Base-by-base conservation (phyloP, 805 yeast genomes). In the Starmera quercuum region DNA sequence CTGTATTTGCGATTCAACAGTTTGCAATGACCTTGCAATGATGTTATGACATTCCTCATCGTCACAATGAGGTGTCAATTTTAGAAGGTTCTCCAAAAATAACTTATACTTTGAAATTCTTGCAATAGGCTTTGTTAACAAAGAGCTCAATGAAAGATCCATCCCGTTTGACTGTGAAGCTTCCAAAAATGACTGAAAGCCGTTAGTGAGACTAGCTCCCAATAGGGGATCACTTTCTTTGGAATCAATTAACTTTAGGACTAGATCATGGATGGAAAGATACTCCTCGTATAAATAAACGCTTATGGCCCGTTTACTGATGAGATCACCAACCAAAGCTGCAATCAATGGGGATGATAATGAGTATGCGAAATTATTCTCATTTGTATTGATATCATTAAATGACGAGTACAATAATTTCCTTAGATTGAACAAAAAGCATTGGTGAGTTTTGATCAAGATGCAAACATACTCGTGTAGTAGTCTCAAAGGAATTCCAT, bases 121-220 rank as follows among this genome's bases (percentile, higher is more conserved):
- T 26, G 67, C 52, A 9, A 73, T 58, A 4, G 83, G 82, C 50
- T 64, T 66, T 43, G 73, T 77, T 20, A 72, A 51, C 40, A 76
- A 58, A 0, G 81, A 74, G 7, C 51, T 45, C 32, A 77, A 72
- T 5, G 81, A 67, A 19, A 74, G 56, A 47, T 77, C 83, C 45
- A 63, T 35, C 4, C 39, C 56, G 2, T 42, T 44, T 3, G 42
- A 43, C 39, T 71, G 72, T 2, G 68, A 56, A 1, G 66, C 58
- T 40, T 68, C 72, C 7, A 66, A 45, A 34, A 59, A 64, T 8
- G 35, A 46, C 21, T 64, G 54, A 58, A 54, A 53, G 16, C 65
- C 63, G 34, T 45, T 36, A 6, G 53, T 50, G 30, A 47, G 34
- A 1, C 40, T 33, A 2, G 13, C 9, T 2, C 54, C 56, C 20